Percentiles rank a stretch among this genome's conserved stretches.
These are phyloP conservation scores for Pholiota microspora DNA, from an alignment of 768 basidiomycete genomes.

Conservation along the genomic window DNA sequence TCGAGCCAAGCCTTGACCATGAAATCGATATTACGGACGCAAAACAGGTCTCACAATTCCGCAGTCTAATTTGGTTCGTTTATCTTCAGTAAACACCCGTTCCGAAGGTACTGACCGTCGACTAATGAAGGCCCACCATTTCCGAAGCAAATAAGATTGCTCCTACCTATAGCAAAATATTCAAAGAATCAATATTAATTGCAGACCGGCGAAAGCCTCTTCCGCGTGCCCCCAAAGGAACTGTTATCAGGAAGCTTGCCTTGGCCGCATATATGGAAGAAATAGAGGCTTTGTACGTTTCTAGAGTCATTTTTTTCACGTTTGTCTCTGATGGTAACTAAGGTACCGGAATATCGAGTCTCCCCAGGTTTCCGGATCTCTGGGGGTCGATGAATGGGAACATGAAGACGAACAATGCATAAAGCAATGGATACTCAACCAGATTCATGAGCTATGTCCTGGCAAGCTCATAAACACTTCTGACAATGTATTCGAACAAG, in stretches of 20 bases:
- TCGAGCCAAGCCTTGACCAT: slow-evolving; percentile 26
- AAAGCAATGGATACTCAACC: slow-evolving; percentile 16
- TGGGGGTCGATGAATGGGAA: slow-evolving; percentile 16
- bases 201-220: slow-evolving; percentile 36
- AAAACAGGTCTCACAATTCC: slow-evolving; percentile 22
- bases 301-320: background rate
- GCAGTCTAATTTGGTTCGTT: slow-evolving; percentile 38
- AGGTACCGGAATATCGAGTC: slow-evolving; percentile 20
- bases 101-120: background rate
- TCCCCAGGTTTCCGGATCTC: slow-evolving; percentile 1
- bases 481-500: slow-evolving; percentile 20
- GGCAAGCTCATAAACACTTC: slow-evolving; percentile 1
- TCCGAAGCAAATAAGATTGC: slow-evolving; percentile 43
- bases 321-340: background rate
- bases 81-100: background rate
- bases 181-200: slow-evolving; percentile 52
- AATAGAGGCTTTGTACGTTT: slow-evolving; percentile 41
- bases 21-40: slow-evolving; percentile 24
- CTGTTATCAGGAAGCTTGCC: slow-evolving; percentile 42
- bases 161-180: slow-evolving; percentile 44
- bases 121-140: slow-evolving; percentile 27
- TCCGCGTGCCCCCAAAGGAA: slow-evolving; percentile 46
- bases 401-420: slow-evolving; percentile 4
- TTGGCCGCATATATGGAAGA: slow-evolving; percentile 40
- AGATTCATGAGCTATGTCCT: slow-evolving; percentile 16